A percentile compares a stretch with the other conserved stretches of the same genome.
These are phyloP conservation scores for Boletus sp. DNA, from an alignment of 768 basidiomycete genomes.

Conservation along the genomic window DNA sequence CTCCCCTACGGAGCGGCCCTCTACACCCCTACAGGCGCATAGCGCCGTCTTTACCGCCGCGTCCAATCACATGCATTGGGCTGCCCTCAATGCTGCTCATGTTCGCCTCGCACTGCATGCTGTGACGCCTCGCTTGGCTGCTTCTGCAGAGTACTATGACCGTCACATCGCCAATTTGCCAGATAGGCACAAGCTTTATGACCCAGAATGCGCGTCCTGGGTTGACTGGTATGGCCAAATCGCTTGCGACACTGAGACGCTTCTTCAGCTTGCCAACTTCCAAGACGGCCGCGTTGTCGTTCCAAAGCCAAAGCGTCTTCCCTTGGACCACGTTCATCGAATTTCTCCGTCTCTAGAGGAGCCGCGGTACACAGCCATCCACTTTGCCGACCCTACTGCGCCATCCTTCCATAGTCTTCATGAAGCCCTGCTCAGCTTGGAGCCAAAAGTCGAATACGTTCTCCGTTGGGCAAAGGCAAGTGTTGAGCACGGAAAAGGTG, in stretches of 20 bases:
- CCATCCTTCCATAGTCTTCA: conserved; percentile 71
- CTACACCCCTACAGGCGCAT: conserved; percentile 50
- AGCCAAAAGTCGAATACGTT: conserved; percentile 63
- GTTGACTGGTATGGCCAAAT: conserved; percentile 80
- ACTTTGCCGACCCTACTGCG: conserved; percentile 71
- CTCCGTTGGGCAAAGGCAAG: conserved; percentile 45
- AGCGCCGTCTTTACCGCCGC: conserved; percentile 37
- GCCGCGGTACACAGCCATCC: conserved; percentile 63
- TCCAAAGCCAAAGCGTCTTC: conserved; percentile 41
- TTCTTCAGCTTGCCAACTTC: conserved; percentile 49
- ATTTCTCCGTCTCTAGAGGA: conserved; percentile 42
- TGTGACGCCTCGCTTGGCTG: conserved; percentile 76
- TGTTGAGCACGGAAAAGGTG: conserved; percentile 35
- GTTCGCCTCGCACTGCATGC: conserved; percentile 76
- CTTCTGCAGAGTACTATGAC: conserved; percentile 73
- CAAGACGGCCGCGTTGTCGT: conserved; percentile 38
- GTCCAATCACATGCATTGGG: conserved; percentile 42
- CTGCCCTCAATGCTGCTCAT: conserved; percentile 53
- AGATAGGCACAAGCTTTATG: conserved; percentile 25
- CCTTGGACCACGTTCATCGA: conserved; percentile 78
- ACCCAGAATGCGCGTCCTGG: conserved; percentile 60
- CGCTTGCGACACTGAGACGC: conserved; percentile 62
- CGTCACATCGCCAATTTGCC: conserved; percentile 30
- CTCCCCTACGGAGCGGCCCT: conserved; percentile 44
- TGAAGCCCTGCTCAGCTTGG: conserved; percentile 50